Evolutionary conservation across 2,329 filamentous ascomycete genomes (phyloP).

Genomic region (Metarhizium album): DNA sequence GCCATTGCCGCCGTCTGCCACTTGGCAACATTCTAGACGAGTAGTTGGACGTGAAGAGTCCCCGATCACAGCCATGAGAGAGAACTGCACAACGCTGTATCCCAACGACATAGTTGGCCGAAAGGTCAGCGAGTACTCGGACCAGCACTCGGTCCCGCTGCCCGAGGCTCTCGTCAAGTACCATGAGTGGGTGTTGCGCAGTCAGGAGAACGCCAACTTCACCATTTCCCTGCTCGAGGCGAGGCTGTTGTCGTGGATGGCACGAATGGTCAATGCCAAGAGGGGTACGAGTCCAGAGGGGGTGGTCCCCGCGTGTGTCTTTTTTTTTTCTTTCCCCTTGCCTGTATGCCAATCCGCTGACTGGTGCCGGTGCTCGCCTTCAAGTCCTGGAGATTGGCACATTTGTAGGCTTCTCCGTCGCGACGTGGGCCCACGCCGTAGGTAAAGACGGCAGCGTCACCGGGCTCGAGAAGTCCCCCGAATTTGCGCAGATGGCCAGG

Average conservation of each 20-base stretch:
- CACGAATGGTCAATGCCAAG: constrained; percentile 1
- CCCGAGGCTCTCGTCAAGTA: not conserved
- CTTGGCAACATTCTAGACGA: not conserved
- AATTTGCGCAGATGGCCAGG: not conserved
- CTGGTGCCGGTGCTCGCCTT: not conserved
- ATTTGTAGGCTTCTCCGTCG: constrained; percentile 5
- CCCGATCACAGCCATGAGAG: constrained; percentile 3
- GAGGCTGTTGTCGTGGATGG: constrained; percentile 6
- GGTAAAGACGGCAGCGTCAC: constrained; percentile 1
- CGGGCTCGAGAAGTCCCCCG: constrained; percentile 3
- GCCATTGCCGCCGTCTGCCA: not conserved
- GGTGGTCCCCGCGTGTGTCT: not conserved
- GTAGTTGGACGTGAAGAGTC: not conserved
- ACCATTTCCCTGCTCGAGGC: constrained; percentile 8
- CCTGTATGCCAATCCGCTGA: not conserved
- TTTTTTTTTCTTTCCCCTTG: not conserved
- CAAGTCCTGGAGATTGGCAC: constrained; percentile 4
- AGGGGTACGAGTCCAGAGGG: constrained; percentile 3
- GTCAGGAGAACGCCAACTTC: constrained; percentile 3
- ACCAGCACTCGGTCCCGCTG: constrained; percentile 5
- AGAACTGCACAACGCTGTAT: constrained; percentile 6
- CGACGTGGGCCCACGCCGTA: constrained; percentile 3
- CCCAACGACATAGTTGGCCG: constrained; percentile 6
- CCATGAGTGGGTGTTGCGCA: constrained; percentile 5
- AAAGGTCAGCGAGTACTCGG: constrained; percentile 8